Conservation (phyloP, 371 early-diverging fungal genomes). For the Apophysomyces sp. region DNA sequence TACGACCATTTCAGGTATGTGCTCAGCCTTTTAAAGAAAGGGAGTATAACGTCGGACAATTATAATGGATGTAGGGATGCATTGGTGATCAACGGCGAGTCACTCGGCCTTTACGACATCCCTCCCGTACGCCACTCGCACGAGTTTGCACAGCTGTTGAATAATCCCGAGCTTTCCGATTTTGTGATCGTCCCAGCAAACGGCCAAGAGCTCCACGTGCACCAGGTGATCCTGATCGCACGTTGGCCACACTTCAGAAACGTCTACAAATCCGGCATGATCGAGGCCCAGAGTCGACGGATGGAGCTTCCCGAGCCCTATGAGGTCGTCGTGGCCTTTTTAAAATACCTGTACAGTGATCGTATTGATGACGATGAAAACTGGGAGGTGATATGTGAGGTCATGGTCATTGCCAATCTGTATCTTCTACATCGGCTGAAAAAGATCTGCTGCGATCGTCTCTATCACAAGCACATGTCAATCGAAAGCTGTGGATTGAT, state of each 20-base stretch:
- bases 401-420: constrained; percentile 64
- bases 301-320: constrained; percentile 65
- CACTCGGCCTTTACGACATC: constrained; percentile 57
- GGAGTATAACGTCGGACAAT: neutral
- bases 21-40: neutral
- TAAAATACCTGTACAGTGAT: constrained; percentile 70
- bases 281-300: constrained; percentile 52
- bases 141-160: constrained; percentile 55
- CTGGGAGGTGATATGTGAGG: constrained; percentile 51
- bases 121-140: constrained; percentile 40
- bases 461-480: constrained; percentile 50
- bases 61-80: constrained; percentile 48
- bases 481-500: constrained; percentile 53
- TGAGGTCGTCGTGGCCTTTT: constrained; percentile 56
- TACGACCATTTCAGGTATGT: constrained; percentile 60
- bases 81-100: constrained; percentile 57
- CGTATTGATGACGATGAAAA: constrained; percentile 45
- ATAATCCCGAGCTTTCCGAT: constrained; percentile 61
- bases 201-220: constrained; percentile 56
- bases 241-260: constrained; percentile 76
- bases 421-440: constrained; percentile 62
- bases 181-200: constrained; percentile 55
- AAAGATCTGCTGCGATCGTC: constrained; percentile 54
- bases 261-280: constrained; percentile 66
- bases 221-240: constrained; percentile 63